Evolutionary conservation across 768 basidiomycete species (phyloP).

Genomic region (Russula foetens): DNA sequence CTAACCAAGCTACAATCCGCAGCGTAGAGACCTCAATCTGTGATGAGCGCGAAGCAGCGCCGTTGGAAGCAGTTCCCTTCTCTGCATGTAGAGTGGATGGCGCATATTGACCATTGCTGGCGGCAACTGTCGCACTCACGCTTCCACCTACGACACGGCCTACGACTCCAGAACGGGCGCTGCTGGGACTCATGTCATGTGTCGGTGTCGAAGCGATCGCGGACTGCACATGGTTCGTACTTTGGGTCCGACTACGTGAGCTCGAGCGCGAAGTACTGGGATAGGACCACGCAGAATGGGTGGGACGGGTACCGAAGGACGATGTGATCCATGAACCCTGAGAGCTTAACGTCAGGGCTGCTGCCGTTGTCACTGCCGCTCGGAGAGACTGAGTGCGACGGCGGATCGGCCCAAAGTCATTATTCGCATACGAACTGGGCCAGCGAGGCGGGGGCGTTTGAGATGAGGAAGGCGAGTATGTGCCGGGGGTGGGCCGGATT

Average conservation of each 20-base stretch:
- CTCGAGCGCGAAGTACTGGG: slow-evolving; percentile 26
- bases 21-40: slow-evolving; percentile 48
- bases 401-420: slow-evolving; percentile 57
- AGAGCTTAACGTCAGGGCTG: slow-evolving; percentile 48
- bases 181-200: slow-evolving; percentile 35
- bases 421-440: slow-evolving; percentile 24
- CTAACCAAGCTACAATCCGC: slow-evolving; percentile 54
- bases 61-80: slow-evolving; percentile 42
- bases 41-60: slow-evolving; percentile 36
- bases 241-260: too few species aligned
- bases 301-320: slow-evolving; percentile 46
- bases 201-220: slow-evolving; percentile 28
- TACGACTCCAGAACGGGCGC: slow-evolving; percentile 44
- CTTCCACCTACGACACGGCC: slow-evolving; percentile 48
- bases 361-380: slow-evolving; percentile 31
- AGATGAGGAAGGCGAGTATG: slow-evolving; percentile 33
- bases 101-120: slow-evolving; percentile 55
- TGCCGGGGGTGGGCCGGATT: slow-evolving; percentile 39
- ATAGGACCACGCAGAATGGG: slow-evolving; percentile 63
- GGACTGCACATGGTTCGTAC: slow-evolving; percentile 21
- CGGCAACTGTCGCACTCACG: slow-evolving; percentile 55
- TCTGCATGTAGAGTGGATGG: slow-evolving; percentile 40
- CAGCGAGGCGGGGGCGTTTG: slow-evolving; percentile 46
- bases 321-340: slow-evolving; percentile 73
- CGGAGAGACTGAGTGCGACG: slow-evolving; percentile 37